Evolutionary conservation across 352 stramenopile genomes (phyloP).

Genomic region (Phytophthora pluvialis): DNA sequence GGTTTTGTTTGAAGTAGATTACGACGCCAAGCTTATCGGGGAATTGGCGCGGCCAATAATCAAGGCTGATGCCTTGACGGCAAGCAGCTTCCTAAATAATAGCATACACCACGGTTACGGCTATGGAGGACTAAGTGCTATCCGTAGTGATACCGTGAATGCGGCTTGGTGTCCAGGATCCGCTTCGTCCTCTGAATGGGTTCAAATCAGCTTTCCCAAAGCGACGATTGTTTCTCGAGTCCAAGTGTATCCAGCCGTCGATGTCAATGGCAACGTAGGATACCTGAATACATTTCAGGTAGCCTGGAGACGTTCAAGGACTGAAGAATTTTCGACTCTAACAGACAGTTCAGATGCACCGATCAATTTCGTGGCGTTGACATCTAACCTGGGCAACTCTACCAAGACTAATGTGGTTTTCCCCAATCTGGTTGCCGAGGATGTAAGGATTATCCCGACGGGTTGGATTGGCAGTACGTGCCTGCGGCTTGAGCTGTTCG

Average conservation of each 20-base stretch:
- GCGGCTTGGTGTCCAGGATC: conserved; percentile 52
- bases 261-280: conserved; percentile 23
- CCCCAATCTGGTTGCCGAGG: conserved; percentile 40
- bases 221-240: conserved; percentile 49
- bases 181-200: conserved; percentile 37
- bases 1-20: conserved; percentile 8
- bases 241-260: conserved; percentile 30
- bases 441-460: conserved; percentile 52
- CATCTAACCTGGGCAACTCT: not conserved
- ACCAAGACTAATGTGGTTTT: conserved; percentile 14
- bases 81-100: conserved; percentile 44
- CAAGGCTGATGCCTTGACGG: conserved; percentile 15
- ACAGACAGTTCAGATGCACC: not conserved
- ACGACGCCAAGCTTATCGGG: conserved; percentile 29
- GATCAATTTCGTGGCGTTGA: conserved; percentile 14
- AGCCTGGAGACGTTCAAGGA: conserved; percentile 14
- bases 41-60: conserved; percentile 10
- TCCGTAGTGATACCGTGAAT: conserved; percentile 29
- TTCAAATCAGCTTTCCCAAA: conserved; percentile 50
- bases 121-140: conserved; percentile 34
- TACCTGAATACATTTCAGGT: conserved; percentile 25
- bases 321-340: conserved; percentile 10
- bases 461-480: conserved; percentile 45
- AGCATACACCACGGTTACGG: conserved; percentile 52
- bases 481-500: conserved; percentile 53